Evolutionary conservation across 345 rosid genomes (phyloP).

Genomic region (Lepidium sativum): DNA sequence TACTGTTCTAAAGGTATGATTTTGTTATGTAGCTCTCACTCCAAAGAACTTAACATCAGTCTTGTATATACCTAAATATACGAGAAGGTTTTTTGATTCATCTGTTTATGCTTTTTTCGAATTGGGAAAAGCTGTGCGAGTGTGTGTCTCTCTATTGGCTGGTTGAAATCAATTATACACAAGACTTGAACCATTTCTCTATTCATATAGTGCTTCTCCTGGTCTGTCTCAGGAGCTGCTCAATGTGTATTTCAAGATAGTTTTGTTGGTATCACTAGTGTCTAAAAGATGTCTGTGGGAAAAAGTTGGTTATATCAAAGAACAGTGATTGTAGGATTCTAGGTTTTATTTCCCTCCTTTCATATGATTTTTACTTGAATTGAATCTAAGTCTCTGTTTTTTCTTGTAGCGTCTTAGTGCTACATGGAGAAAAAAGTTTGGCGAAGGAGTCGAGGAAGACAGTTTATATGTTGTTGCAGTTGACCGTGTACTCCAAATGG

Average conservation of each 20-base stretch:
- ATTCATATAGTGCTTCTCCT: not conserved
- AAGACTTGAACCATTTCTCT: not conserved
- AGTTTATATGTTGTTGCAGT: conserved; percentile 47
- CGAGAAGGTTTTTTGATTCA: not conserved
- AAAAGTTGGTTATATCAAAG: not conserved
- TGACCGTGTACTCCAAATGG: conserved; percentile 79
- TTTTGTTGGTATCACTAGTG: not conserved
- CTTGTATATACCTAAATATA: not conserved
- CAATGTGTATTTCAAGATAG: not conserved
- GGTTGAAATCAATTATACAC: not conserved
- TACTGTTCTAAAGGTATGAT: conserved; percentile 38
- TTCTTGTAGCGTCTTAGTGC: conserved; percentile 47
- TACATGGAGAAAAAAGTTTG: conserved; percentile 74
- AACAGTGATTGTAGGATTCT: not conserved
- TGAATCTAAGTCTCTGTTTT: not conserved
- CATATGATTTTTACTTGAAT: not conserved
- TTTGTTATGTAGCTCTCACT: not conserved
- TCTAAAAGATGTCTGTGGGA: not conserved
- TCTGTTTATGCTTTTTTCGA: not conserved
- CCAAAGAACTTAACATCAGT: not conserved
- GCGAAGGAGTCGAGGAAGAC: conserved; percentile 50
- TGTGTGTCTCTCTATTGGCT: not conserved
- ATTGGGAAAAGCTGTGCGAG: not conserved
- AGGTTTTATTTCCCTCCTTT: not conserved
- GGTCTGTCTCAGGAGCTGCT: not conserved